A percentile compares a stretch with the other conserved stretches of the same genome.
Conservation (phyloP, 768 basidiomycete genomes). For the Hygrophoropsis aurantiaca region DNA sequence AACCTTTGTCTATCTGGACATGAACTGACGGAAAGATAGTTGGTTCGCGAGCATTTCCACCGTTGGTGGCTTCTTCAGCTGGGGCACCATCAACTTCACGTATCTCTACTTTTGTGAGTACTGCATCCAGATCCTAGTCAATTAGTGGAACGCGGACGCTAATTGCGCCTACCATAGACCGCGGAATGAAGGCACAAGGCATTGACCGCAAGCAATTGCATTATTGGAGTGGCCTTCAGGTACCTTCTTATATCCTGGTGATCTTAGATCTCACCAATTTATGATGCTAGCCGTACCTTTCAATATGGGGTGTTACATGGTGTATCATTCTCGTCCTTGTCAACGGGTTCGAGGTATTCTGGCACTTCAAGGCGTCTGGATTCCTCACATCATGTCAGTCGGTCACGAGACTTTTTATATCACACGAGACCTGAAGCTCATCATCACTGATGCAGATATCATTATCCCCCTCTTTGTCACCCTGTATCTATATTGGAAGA, state of each 20-base stretch:
- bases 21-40: slow-evolving; percentile 19
- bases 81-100: slow-evolving; percentile 66
- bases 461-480: slow-evolving; percentile 20
- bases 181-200: slow-evolving; percentile 69
- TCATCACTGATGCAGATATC: slow-evolving; percentile 27
- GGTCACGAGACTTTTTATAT: not conserved
- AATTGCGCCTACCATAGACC: slow-evolving; percentile 48
- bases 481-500: slow-evolving; percentile 23
- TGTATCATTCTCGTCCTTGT: slow-evolving; percentile 57
- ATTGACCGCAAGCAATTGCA: slow-evolving; percentile 58
- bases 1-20: not conserved
- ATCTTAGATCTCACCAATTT: not conserved
- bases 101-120: slow-evolving; percentile 65
- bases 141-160: not conserved
- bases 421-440: slow-evolving; percentile 4
- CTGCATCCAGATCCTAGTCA: not conserved
- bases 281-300: slow-evolving; percentile 48
- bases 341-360: slow-evolving; percentile 61
- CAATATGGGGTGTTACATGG: slow-evolving; percentile 72
- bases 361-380: slow-evolving; percentile 49
- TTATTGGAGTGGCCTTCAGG: slow-evolving; percentile 57
- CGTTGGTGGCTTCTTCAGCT: slow-evolving; percentile 62
- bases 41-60: slow-evolving; percentile 70
- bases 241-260: slow-evolving; percentile 24
- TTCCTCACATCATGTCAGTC: slow-evolving; percentile 50